Evolutionary conservation across 2,329 filamentous ascomycete species (phyloP).

Genomic region (Fusarium nygamai): DNA sequence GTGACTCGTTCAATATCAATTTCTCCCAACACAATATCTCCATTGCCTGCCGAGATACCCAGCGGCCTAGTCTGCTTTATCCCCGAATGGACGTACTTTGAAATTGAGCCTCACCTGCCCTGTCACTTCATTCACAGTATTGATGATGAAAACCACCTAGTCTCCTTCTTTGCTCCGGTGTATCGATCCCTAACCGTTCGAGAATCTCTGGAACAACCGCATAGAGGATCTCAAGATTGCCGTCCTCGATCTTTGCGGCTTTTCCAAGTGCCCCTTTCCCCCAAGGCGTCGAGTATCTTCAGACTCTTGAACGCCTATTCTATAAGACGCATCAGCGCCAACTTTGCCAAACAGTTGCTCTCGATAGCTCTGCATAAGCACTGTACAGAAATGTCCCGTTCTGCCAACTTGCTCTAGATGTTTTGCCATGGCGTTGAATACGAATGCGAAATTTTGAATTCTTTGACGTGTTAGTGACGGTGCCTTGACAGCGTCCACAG

Average conservation of each 20-base stretch:
- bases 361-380: slow-evolving; percentile 53
- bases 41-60: background rate
- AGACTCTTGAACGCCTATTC: slow-evolving; percentile 53
- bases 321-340: slow-evolving; percentile 61
- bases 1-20: background rate
- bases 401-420: slow-evolving; percentile 58
- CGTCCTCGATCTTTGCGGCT: slow-evolving; percentile 60
- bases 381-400: slow-evolving; percentile 57
- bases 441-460: slow-evolving; percentile 43
- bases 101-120: slow-evolving; percentile 41
- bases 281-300: slow-evolving; percentile 50
- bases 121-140: slow-evolving; percentile 52
- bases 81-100: background rate
- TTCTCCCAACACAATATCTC: background rate
- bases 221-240: slow-evolving; percentile 55
- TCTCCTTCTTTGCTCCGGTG: slow-evolving; percentile 40
- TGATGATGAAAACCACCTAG: slow-evolving; percentile 50
- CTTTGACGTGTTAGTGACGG: background rate
- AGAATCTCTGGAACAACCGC: slow-evolving; percentile 56
- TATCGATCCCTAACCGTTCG: slow-evolving; percentile 53
- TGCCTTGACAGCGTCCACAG: slow-evolving; percentile 34
- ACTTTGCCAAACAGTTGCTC: slow-evolving; percentile 57
- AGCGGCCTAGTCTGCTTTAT: background rate
- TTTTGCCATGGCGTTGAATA: slow-evolving; percentile 55
- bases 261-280: slow-evolving; percentile 53